A percentile compares a stretch with the other conserved stretches of the same genome.
phyloP scores from a whole-genome alignment of 495 filamentous ascomycete species.

The Lophiostoma macrostomum region DNA sequence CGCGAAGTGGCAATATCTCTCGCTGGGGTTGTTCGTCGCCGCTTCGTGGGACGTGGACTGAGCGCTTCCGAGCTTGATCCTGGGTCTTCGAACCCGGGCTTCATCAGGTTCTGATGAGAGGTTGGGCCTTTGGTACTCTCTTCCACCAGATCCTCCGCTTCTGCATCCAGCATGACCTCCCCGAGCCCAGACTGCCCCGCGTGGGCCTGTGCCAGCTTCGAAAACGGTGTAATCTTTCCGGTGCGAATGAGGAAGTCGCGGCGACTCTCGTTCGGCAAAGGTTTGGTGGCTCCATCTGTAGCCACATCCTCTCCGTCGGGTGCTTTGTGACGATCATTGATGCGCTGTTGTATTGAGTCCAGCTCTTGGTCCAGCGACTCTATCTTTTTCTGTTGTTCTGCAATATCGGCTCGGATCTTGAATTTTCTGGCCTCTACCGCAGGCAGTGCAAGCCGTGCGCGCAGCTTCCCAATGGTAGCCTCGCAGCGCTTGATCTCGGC shows the following conservation, averaged over 20 bases:
- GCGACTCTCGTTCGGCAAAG: constrained; percentile 72
- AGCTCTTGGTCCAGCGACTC: constrained; percentile 63
- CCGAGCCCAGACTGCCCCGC: constrained; percentile 60
- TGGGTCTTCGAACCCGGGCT: constrained; percentile 70
- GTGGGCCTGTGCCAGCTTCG: constrained; percentile 56
- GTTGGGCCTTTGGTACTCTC: constrained; percentile 35
- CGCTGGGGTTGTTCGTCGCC: constrained; percentile 30
- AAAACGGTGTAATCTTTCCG: constrained; percentile 95
- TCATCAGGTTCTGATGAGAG: constrained; percentile 77
- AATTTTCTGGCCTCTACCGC: constrained; percentile 48
- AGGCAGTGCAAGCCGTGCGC: constrained; percentile 51
- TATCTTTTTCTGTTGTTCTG: constrained; percentile 60
- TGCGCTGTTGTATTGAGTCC: constrained; percentile 71
- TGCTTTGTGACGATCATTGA: constrained; percentile 63
- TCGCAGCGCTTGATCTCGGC: constrained; percentile 50
- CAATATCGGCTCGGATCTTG: constrained; percentile 59
- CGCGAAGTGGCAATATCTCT: background rate
- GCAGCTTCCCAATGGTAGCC: constrained; percentile 49
- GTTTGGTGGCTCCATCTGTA: constrained; percentile 49
- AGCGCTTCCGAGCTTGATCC: constrained; percentile 30
- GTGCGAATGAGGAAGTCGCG: constrained; percentile 90
- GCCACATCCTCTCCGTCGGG: constrained; percentile 45
- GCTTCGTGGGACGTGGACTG: constrained; percentile 43
- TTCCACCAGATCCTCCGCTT: constrained; percentile 45
- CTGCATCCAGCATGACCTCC: constrained; percentile 72